phyloP scores from a whole-genome alignment of 2,329 filamentous ascomycete genomes.

The Ceratocystis alfenasii region DNA sequence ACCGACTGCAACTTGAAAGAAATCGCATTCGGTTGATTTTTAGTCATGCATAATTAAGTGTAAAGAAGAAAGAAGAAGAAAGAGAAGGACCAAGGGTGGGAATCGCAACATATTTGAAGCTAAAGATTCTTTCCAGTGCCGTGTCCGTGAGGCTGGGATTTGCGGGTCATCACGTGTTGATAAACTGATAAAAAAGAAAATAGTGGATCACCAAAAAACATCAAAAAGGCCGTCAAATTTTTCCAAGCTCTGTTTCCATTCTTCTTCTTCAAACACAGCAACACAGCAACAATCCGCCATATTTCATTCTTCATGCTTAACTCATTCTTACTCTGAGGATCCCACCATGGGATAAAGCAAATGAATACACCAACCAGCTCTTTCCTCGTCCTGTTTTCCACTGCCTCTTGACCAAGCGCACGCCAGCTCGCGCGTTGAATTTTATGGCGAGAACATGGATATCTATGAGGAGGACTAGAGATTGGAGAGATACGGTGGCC shows the following conservation, averaged over 20 bases:
- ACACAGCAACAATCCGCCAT: background rate
- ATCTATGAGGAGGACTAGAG: background rate
- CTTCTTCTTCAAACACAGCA: conserved; percentile 10
- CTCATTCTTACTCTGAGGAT: background rate
- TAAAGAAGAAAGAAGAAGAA: conserved; percentile 30
- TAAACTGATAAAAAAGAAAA: background rate
- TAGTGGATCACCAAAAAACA: conserved; percentile 5
- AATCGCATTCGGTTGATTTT: conserved; percentile 46
- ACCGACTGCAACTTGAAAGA: conserved; percentile 40
- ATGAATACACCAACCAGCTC: background rate
- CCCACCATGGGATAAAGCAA: background rate
- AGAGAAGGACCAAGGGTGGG: conserved; percentile 21
- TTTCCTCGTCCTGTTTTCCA: background rate
- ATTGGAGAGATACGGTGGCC: no score
- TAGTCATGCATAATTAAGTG: conserved; percentile 45
- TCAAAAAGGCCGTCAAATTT: conserved; percentile 2
- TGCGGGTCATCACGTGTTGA: background rate
- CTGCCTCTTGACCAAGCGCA: background rate
- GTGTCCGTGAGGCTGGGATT: background rate
- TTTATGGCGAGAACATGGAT: background rate
- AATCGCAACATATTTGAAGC: conserved; percentile 6
- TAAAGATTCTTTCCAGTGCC: background rate
- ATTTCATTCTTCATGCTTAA: conserved; percentile 1
- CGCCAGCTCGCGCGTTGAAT: background rate
- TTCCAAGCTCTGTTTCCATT: conserved; percentile 16